Evolutionary conservation across 2,329 filamentous ascomycete genomes (phyloP).

Genomic region (Clonostachys chloroleuca): DNA sequence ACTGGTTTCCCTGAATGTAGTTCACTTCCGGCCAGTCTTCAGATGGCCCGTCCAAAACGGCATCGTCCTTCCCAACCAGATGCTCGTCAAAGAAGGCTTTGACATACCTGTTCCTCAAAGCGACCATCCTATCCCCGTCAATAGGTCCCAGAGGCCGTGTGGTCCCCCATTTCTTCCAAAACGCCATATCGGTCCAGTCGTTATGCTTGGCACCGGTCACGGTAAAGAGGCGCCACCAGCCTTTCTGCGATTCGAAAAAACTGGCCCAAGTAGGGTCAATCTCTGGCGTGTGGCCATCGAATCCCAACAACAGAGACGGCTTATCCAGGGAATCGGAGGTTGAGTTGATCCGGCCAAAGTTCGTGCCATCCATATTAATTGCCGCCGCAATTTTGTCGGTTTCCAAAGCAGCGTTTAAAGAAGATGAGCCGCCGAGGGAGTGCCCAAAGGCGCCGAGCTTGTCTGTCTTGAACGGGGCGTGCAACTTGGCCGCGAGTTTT

Average conservation of each 20-base stretch:
- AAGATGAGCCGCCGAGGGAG: slow-evolving; percentile 13
- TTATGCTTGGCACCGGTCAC: slow-evolving; percentile 4
- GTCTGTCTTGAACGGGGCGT: slow-evolving; percentile 8
- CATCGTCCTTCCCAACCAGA: neutral
- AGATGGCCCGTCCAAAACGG: slow-evolving; percentile 3
- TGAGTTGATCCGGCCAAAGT: neutral
- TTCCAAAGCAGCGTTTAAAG: slow-evolving; percentile 6
- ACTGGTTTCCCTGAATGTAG: neutral
- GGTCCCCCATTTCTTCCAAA: slow-evolving; percentile 6
- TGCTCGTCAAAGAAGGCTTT: slow-evolving; percentile 6
- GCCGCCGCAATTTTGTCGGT: slow-evolving; percentile 5
- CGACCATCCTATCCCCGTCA: slow-evolving; percentile 5
- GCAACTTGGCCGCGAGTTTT: slow-evolving; percentile 5
- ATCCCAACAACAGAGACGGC: slow-evolving; percentile 13
- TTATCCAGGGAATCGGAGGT: slow-evolving; percentile 8
- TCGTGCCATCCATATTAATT: slow-evolving; percentile 13
- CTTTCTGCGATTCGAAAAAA: slow-evolving; percentile 5
- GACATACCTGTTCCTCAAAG: slow-evolving; percentile 3
- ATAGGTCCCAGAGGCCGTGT: slow-evolving; percentile 2
- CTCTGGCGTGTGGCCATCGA: slow-evolving; percentile 7
- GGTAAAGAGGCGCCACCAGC: slow-evolving; percentile 5
- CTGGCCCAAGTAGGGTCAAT: slow-evolving; percentile 5
- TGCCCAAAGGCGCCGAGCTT: slow-evolving; percentile 11
- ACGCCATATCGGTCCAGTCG: slow-evolving; percentile 6
- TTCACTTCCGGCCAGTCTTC: slow-evolving; percentile 3